Percentiles rank a stretch among this genome's conserved stretches.
Conservation (phyloP, 495 filamentous ascomycete genomes). For the Talaromyces wortmannii region DNA sequence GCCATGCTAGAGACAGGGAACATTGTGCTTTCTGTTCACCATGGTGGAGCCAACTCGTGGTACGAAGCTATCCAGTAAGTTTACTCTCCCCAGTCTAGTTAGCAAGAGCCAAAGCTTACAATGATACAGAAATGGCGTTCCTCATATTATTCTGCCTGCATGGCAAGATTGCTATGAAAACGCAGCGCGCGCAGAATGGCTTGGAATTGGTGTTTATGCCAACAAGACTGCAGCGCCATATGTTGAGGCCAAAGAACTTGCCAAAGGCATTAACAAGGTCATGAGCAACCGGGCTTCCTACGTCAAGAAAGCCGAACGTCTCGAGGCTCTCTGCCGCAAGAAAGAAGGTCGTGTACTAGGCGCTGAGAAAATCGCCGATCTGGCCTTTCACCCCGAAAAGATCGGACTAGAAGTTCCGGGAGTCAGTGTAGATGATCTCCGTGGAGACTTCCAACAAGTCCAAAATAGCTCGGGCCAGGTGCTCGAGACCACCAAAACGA, state of each 20-base stretch:
- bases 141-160: conserved; percentile 42
- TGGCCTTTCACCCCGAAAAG: conserved; percentile 12
- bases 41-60: conserved; percentile 47
- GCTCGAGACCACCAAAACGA: conserved; percentile 4
- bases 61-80: conserved; percentile 46
- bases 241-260: conserved; percentile 21
- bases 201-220: conserved; percentile 43
- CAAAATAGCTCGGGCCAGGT: conserved; percentile 9
- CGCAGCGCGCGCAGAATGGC: conserved; percentile 37
- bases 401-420: conserved; percentile 11
- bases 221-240: conserved; percentile 22
- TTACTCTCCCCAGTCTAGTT: not conserved
- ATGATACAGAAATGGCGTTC: conserved; percentile 31
- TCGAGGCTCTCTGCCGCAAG: conserved; percentile 10
- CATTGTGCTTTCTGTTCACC: conserved; percentile 42
- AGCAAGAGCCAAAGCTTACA: not conserved
- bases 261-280: conserved; percentile 20
- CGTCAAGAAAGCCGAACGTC: conserved; percentile 9
- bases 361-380: conserved; percentile 15
- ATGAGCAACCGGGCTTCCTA: conserved; percentile 16
- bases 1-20: conserved; percentile 36
- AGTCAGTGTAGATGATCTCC: conserved; percentile 3
- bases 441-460: conserved; percentile 4
- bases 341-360: conserved; percentile 14
- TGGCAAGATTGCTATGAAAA: conserved; percentile 47